These are phyloP conservation scores for Fagopyrum esculentum DNA, from an alignment of 148 eudicot species.

Conservation along the genomic window DNA sequence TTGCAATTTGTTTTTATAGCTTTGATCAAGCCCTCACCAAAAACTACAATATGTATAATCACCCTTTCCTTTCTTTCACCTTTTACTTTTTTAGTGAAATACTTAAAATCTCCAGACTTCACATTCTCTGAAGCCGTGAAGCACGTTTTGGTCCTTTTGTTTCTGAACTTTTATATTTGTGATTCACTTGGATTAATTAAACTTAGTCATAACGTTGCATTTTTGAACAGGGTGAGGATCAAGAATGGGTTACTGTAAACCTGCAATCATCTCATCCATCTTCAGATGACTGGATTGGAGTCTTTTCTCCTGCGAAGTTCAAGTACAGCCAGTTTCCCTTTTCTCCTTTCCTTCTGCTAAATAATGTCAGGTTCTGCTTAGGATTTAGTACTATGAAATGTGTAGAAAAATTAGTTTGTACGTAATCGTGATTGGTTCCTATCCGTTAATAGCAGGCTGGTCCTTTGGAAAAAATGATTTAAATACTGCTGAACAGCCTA, in stretches of 20 bases:
- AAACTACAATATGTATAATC: background rate
- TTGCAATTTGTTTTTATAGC: background rate
- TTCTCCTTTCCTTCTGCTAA: background rate
- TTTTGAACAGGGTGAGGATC: conserved; percentile 63
- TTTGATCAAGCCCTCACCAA: background rate
- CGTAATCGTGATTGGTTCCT: background rate
- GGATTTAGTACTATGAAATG: background rate
- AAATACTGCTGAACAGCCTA: background rate
- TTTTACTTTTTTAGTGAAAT: background rate
- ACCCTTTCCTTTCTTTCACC: background rate
- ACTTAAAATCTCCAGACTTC: background rate
- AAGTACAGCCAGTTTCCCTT: conserved; percentile 20
- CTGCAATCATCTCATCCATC: conserved; percentile 49
- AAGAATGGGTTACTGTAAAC: conserved; percentile 59
- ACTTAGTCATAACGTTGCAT: background rate
- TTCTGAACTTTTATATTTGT: background rate
- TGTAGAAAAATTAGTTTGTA: background rate
- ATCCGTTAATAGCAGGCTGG: background rate
- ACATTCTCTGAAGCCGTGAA: background rate
- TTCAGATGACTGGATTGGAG: conserved; percentile 87
- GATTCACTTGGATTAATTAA: background rate
- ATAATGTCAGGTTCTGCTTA: background rate
- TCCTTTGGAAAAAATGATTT: background rate
- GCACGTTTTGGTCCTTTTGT: background rate
- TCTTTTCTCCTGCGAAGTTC: conserved; percentile 74